Evolutionary conservation across 1,284 basidiomycete genomes (phyloP), one percentile per base, ranked within the genome.

Genomic region (Inonotus hispidus): DNA sequence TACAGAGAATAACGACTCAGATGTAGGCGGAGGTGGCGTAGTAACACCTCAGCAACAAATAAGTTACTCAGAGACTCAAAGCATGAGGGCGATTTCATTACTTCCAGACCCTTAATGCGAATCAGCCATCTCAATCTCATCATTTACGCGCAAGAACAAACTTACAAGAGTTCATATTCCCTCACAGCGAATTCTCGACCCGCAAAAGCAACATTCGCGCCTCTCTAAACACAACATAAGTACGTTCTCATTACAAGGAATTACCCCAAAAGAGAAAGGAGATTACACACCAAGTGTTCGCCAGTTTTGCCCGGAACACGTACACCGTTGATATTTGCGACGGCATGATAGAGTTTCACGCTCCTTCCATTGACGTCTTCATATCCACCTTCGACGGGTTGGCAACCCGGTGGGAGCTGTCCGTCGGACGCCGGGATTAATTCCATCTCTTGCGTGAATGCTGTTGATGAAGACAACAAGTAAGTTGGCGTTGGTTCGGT

Each of bases 271-370:
- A 38, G 70, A 71, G 43, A 64, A 66, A 14, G 67, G 67, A 50
- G 61, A 64, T 53, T 35, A 73, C 81, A 23, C 65, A 88, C 88
- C 43, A 91, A 73, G 72, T 91, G 89, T 61, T 79, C 74, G 1
- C 83, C 85, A 0, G 83, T 80, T 74, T 92, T 91, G 7, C 89
- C 89, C 3, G 88, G 89, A 35, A 91, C 82, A 43, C 68, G 74
- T 6, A 84, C 68, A 0, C 79, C 80, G 50, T 79, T 70, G 29
- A 89, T 71, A 2, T 65, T 63, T 3, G 72, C 82, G 23, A 79
- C 66, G 2, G 78, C 84, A 68, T 87, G 84, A 65, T 84, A 87
- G 35, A 87, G 69, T 64, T 76, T 77, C 32, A 21, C 35, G 38
- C 21, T 23, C 2, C 66, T 66, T 25, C 75, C 77, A 62, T 64